Evolutionary conservation across 148 eudicot genomes (phyloP).

Genomic region (Chenopodium formosanum): DNA sequence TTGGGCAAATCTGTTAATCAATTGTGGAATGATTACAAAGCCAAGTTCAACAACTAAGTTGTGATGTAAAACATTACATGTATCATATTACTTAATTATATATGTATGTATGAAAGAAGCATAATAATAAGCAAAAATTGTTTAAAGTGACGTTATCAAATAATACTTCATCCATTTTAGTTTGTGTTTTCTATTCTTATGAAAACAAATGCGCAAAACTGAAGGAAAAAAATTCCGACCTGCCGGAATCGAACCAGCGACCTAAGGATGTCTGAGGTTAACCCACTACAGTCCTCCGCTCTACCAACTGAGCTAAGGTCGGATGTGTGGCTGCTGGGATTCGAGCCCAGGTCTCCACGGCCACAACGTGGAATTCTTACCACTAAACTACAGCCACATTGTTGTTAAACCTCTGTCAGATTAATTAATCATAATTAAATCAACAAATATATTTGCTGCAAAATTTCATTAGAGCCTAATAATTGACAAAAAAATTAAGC

Average conservation of each 20-base stretch:
- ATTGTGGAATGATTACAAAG: slow-evolving; percentile 34
- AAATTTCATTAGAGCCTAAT: no score
- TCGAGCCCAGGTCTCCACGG: slow-evolving; percentile 35
- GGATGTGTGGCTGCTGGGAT: slow-evolving; percentile 32
- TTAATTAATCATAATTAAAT: no score
- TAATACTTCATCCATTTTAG: no score
- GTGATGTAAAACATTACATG: neutral
- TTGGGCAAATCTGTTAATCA: slow-evolving; percentile 42
- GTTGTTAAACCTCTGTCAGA: neutral
- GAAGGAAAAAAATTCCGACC: neutral
- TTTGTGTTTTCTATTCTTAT: no score
- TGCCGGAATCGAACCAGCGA: slow-evolving; percentile 16
- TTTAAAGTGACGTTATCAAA: neutral
- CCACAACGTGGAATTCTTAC: slow-evolving; percentile 33
- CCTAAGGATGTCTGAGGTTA: slow-evolving; percentile 12
- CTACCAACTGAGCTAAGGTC: slow-evolving; percentile 18
- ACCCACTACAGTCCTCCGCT: no score
- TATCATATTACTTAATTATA: no score
- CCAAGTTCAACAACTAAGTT: slow-evolving; percentile 1
- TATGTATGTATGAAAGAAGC: neutral
- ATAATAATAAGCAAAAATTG: no score
- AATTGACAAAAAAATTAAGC: no score
- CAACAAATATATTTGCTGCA: no score
- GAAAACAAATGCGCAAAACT: no score
- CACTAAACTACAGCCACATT: slow-evolving; percentile 32